phyloP scores from a whole-genome alignment of 352 stramenopile species.

The Pythium periplocum region DNA sequence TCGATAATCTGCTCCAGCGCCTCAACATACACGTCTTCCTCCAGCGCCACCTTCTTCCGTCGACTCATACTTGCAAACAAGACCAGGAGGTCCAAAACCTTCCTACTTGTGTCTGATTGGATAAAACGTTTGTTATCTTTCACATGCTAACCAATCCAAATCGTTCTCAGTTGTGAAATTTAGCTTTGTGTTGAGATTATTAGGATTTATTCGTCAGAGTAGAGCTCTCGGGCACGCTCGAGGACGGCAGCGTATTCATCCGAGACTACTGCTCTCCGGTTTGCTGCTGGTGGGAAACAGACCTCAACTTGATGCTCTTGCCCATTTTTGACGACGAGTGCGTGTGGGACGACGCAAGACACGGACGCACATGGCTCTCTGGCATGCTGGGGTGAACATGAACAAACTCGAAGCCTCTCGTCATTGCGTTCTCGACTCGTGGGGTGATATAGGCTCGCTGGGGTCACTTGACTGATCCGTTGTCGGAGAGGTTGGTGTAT shows the following conservation, averaged over 20 bases:
- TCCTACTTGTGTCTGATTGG: no score
- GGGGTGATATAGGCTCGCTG: background rate
- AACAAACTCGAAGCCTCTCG: constrained; percentile 32
- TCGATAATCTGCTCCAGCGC: constrained; percentile 75
- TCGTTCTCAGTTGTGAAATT: no score
- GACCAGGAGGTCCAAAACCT: no score
- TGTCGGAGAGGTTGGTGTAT: constrained; percentile 26
- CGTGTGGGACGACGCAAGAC: constrained; percentile 50
- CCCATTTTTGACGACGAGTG: constrained; percentile 34
- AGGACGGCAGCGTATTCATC: constrained; percentile 34
- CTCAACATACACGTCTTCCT: constrained; percentile 80
- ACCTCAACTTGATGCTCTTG: constrained; percentile 8
- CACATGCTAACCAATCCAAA: no score
- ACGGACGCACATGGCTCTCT: constrained; percentile 43
- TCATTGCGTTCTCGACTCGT: constrained; percentile 18
- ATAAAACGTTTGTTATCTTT: no score
- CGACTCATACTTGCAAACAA: no score
- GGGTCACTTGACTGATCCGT: constrained; percentile 15
- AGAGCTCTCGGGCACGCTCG: constrained; percentile 26
- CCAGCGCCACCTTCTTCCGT: constrained; percentile 54
- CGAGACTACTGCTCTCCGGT: constrained; percentile 18
- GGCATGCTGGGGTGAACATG: constrained; percentile 25
- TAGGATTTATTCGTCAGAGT: constrained; percentile 3
- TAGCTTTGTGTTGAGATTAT: no score
- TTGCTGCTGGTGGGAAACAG: constrained; percentile 9